Percentiles rank a stretch among this genome's conserved stretches.
Evolutionary conservation across 805 yeast species (phyloP).

Genomic region (Jamesozyma jinghongensis): DNA sequence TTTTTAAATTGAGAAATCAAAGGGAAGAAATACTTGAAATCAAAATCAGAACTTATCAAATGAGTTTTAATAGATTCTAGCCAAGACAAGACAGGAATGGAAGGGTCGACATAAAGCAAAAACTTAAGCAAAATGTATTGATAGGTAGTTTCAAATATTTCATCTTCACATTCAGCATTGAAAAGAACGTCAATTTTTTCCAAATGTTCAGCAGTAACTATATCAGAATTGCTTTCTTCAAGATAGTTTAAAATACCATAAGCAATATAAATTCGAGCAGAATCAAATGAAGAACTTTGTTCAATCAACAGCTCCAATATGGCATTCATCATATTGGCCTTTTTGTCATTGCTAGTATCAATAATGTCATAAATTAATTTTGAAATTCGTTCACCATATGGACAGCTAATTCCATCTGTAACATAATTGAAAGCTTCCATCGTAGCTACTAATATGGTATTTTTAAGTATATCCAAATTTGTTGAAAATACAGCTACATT

Average conservation of each 20-base stretch:
- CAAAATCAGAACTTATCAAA: slow-evolving; percentile 21
- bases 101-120: slow-evolving; percentile 33
- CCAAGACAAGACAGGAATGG: slow-evolving; percentile 18
- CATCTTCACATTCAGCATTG: slow-evolving; percentile 39
- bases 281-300: slow-evolving; percentile 50
- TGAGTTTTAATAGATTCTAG: slow-evolving; percentile 35
- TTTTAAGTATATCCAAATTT: slow-evolving; percentile 31
- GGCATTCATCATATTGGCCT: slow-evolving; percentile 20
- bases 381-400: slow-evolving; percentile 46
- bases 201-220: slow-evolving; percentile 24
- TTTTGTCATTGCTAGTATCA: not conserved
- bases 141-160: slow-evolving; percentile 39
- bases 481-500: slow-evolving; percentile 41
- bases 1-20: slow-evolving; percentile 32
- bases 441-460: slow-evolving; percentile 46
- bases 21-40: slow-evolving; percentile 28
- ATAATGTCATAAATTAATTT: slow-evolving; percentile 32
- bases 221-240: slow-evolving; percentile 10
- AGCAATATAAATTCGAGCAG: slow-evolving; percentile 54
- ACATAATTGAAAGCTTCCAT: slow-evolving; percentile 56
- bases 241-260: slow-evolving; percentile 53
- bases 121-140: slow-evolving; percentile 46
- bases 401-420: slow-evolving; percentile 39
- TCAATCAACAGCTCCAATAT: slow-evolving; percentile 41
- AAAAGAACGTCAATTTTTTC: slow-evolving; percentile 30